phyloP scores from a whole-genome alignment of 2,329 filamentous ascomycete species.

The Berkeleyomyces rouxiae region DNA sequence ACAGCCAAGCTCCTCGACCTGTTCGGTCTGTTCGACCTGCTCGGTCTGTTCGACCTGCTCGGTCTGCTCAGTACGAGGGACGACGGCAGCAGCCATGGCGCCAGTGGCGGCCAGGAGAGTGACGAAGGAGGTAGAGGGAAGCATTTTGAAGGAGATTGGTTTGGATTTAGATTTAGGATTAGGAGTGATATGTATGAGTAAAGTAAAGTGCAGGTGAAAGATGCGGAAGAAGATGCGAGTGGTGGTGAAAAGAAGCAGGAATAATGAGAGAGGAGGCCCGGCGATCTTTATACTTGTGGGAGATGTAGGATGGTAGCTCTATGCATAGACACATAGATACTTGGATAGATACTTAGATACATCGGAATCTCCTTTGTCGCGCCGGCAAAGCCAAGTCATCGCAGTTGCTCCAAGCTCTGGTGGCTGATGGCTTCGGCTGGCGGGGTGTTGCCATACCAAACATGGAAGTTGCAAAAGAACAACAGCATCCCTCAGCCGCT shows the following conservation, averaged over 20 bases:
- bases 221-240: constrained; percentile 1
- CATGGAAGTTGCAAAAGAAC: not conserved
- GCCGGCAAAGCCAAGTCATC: no score
- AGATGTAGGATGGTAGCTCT: no score
- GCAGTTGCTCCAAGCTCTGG: no score
- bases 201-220: not conserved
- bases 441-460: not conserved
- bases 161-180: not conserved
- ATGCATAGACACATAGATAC: no score
- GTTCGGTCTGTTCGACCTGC: no score
- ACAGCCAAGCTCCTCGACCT: constrained; percentile 14
- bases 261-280: not conserved
- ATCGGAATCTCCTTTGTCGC: no score
- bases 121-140: constrained; percentile 2
- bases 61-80: not conserved
- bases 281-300: not conserved
- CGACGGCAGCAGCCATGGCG: constrained; percentile 4
- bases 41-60: no score
- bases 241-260: not conserved
- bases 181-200: not conserved
- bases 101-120: constrained; percentile 7
- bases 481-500: not conserved
- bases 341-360: no score
- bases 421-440: no score
- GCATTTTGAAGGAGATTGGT: constrained; percentile 7